Evolutionary conservation across 768 basidiomycete species (phyloP).

Genomic region (Suillus subalutaceus): DNA sequence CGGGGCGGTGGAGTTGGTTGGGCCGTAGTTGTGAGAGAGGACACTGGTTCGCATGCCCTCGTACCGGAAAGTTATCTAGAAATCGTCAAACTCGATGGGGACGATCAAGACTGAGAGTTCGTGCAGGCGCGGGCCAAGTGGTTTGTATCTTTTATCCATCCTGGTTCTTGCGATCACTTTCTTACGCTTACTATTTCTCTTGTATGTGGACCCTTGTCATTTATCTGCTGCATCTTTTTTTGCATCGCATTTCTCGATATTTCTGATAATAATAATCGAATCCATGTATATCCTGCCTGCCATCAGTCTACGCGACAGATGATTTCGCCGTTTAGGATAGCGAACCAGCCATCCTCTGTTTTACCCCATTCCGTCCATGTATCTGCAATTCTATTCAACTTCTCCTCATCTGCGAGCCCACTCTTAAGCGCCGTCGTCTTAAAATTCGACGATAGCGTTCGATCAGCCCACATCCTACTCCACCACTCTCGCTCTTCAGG

Average conservation of each 20-base stretch:
- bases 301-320: slow-evolving; percentile 23
- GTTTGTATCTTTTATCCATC: background rate
- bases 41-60: slow-evolving; percentile 58
- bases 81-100: slow-evolving; percentile 43
- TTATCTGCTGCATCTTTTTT: slow-evolving; percentile 13
- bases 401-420: slow-evolving; percentile 26
- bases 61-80: slow-evolving; percentile 83
- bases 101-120: slow-evolving; percentile 18
- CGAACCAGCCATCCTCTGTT: slow-evolving; percentile 39
- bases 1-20: slow-evolving; percentile 80
- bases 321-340: slow-evolving; percentile 37
- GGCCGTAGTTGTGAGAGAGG: slow-evolving; percentile 66
- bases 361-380: slow-evolving; percentile 34
- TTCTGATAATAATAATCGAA: slow-evolving; percentile 4
- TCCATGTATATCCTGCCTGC: background rate
- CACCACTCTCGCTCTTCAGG: slow-evolving; percentile 42
- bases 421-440: slow-evolving; percentile 32
- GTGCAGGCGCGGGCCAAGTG: slow-evolving; percentile 2
- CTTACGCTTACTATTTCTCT: slow-evolving; percentile 11
- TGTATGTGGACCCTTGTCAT: slow-evolving; percentile 14
- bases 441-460: slow-evolving; percentile 37
- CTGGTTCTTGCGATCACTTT: slow-evolving; percentile 3
- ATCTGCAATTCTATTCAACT: slow-evolving; percentile 23
- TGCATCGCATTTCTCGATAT: background rate
- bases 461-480: slow-evolving; percentile 41